Conservation (phyloP, 2,329 filamentous ascomycete species). For the Mycosphaerelloides madeirae region DNA sequence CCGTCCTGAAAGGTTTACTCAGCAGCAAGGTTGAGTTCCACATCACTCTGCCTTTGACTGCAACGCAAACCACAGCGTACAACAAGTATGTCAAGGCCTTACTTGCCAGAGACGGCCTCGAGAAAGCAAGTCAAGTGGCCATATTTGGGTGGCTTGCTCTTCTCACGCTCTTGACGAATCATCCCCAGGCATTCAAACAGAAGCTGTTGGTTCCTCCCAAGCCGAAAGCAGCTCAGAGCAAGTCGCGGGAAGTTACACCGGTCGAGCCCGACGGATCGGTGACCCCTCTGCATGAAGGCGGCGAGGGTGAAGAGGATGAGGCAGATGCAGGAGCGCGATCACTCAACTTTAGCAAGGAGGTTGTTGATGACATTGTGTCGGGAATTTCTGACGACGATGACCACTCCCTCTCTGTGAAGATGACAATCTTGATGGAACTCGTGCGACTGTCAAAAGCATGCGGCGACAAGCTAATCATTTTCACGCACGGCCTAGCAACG, state of each 20-base stretch:
- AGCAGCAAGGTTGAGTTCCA: slow-evolving; percentile 78
- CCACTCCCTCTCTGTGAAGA: slow-evolving; percentile 61
- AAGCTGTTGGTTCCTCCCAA: slow-evolving; percentile 44
- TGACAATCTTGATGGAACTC: slow-evolving; percentile 62
- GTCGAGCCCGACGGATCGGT: slow-evolving; percentile 11
- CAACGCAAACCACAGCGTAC: slow-evolving; percentile 62
- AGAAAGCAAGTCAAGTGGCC: slow-evolving; percentile 37
- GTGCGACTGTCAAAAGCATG: slow-evolving; percentile 57
- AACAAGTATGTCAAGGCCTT: slow-evolving; percentile 46
- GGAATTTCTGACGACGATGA: slow-evolving; percentile 38
- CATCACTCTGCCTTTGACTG: slow-evolving; percentile 65
- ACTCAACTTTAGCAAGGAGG: slow-evolving; percentile 34
- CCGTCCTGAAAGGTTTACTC: slow-evolving; percentile 60
- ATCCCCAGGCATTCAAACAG: slow-evolving; percentile 50
- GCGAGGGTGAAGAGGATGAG: slow-evolving; percentile 18
- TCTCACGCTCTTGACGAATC: slow-evolving; percentile 54
- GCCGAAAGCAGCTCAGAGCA: slow-evolving; percentile 4
- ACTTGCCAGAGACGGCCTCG: slow-evolving; percentile 27
- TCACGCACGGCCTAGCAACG: slow-evolving; percentile 67
- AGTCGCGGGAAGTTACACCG: slow-evolving; percentile 7
- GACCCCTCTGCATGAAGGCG: slow-evolving; percentile 10
- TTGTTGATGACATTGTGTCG: slow-evolving; percentile 35
- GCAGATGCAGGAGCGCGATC: slow-evolving; percentile 29
- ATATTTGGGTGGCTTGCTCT: slow-evolving; percentile 54
- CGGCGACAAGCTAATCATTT: slow-evolving; percentile 74